A percentile compares a stretch with the other conserved stretches of the same genome.
phyloP scores from a whole-genome alignment of 805 yeast genomes.

The Saccharomycopsis javanensis region DNA sequence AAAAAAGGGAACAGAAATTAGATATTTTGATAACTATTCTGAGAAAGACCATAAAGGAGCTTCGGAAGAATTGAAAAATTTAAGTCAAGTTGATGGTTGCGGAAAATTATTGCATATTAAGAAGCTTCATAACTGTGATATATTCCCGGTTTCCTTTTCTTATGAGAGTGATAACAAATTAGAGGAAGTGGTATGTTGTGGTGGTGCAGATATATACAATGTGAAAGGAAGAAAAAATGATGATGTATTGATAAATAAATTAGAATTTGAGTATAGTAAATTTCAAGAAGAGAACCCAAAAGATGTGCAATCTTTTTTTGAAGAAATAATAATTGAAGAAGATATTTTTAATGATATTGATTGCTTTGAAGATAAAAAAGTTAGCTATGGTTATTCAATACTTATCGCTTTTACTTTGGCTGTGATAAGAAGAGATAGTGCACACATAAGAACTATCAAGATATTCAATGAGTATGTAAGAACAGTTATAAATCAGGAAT shows the following conservation, averaged over 20 bases:
- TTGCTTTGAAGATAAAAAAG: constrained; percentile 23
- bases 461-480: constrained; percentile 7
- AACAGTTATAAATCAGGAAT: constrained; percentile 2
- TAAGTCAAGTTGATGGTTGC: not conserved
- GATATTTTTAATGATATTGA: constrained; percentile 26
- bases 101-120: not conserved
- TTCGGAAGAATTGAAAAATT: not conserved
- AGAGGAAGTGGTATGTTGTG: not conserved
- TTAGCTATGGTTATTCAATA: constrained; percentile 25
- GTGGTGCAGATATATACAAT: not conserved
- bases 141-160: not conserved
- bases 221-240: not conserved
- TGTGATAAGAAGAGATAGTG: constrained; percentile 12
- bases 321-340: constrained; percentile 22
- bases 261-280: constrained; percentile 12
- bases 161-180: not conserved
- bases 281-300: not conserved
- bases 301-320: not conserved
- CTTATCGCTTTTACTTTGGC: constrained; percentile 25
- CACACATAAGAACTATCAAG: constrained; percentile 16
- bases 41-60: not conserved
- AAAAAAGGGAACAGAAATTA: not conserved
- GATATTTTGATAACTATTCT: not conserved
- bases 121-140: not conserved
- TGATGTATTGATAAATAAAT: constrained; percentile 20